phyloP scores from a whole-genome alignment of 225 moss, liverwort and hornwort species.

The Anthoceros angustus region DNA sequence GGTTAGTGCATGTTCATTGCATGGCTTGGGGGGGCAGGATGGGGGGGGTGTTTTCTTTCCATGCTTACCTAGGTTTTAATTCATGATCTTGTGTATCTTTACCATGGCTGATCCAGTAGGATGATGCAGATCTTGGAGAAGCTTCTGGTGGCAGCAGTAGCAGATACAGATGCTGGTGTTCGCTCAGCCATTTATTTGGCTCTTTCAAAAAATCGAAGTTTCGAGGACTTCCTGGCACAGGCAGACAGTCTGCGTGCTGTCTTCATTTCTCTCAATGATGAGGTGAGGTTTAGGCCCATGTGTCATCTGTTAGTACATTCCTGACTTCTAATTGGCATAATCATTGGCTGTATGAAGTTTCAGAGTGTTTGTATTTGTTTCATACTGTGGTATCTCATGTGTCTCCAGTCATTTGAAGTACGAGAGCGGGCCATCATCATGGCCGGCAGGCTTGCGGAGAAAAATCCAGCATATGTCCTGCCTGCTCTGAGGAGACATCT shows the following conservation, averaged over 20 bases:
- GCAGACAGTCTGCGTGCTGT: constrained; percentile 95
- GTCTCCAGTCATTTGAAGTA: constrained; percentile 62
- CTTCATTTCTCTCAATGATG: constrained; percentile 94
- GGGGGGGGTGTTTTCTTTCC: not conserved
- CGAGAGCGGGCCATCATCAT: constrained; percentile 80
- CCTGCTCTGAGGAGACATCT: constrained; percentile 94
- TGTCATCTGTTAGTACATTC: not conserved
- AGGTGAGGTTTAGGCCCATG: constrained; percentile 21
- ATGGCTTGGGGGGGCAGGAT: not conserved
- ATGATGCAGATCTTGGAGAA: constrained; percentile 71
- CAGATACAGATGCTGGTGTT: constrained; percentile 77
- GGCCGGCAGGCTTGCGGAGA: constrained; percentile 82
- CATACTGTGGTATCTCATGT: not conserved
- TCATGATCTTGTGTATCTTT: not conserved
- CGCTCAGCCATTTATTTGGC: constrained; percentile 66
- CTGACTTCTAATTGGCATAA: not conserved
- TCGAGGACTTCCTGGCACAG: constrained; percentile 86
- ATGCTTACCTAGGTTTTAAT: not conserved
- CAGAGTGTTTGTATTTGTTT: not conserved
- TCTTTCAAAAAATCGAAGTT: constrained; percentile 50
- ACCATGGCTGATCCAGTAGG: constrained; percentile 1
- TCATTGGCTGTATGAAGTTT: not conserved
- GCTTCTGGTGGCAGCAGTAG: constrained; percentile 76
- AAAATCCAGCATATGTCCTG: constrained; percentile 95
- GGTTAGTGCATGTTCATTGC: constrained; percentile 21